Percentiles rank a stretch among this genome's conserved stretches.
These are phyloP conservation scores for Yarrowia deformans DNA, from an alignment of 805 yeast genomes.

Conservation along the genomic window DNA sequence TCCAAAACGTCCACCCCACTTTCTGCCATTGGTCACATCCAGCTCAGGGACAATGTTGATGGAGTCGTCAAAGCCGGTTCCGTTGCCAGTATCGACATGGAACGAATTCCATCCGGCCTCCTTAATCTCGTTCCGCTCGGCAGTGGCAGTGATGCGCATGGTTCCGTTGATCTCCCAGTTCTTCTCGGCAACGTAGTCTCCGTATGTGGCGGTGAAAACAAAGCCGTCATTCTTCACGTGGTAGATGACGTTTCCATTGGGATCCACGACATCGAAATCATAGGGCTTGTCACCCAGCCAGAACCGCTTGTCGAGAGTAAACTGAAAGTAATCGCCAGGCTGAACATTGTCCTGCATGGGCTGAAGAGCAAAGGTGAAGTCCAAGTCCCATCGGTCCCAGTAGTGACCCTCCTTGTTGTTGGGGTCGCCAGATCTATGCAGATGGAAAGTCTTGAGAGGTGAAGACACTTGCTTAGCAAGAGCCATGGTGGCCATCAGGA, in stretches of 20 bases:
- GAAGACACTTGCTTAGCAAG: conserved; percentile 30
- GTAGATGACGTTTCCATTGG: conserved; percentile 9
- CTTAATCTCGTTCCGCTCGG: conserved; percentile 10
- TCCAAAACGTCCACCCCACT: conserved; percentile 7
- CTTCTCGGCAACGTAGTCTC: conserved; percentile 22
- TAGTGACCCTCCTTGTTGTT: conserved; percentile 19
- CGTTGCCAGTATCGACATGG: conserved; percentile 14
- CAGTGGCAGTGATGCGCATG: conserved; percentile 21
- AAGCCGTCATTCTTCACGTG: conserved; percentile 23
- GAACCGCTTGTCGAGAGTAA: conserved; percentile 8
- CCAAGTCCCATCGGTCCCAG: conserved; percentile 20
- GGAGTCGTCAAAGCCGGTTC: conserved; percentile 3
- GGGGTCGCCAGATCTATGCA: neutral
- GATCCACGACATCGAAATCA: conserved; percentile 26
- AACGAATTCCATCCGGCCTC: conserved; percentile 8
- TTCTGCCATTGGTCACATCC: neutral
- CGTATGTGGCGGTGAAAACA: neutral
- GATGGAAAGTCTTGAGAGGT: conserved; percentile 21
- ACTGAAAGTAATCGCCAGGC: conserved; percentile 35
- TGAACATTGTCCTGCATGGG: conserved; percentile 19
- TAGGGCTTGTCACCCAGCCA: conserved; percentile 31
- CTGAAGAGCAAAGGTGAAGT: conserved; percentile 8
- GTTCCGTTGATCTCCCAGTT: conserved; percentile 18
- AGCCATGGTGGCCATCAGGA: conserved; percentile 25
- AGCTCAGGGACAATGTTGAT: conserved; percentile 9